These are phyloP conservation scores for Paecilomyces dactylethromorphus DNA, from an alignment of 2,329 filamentous ascomycete genomes.

Conservation along the genomic window DNA sequence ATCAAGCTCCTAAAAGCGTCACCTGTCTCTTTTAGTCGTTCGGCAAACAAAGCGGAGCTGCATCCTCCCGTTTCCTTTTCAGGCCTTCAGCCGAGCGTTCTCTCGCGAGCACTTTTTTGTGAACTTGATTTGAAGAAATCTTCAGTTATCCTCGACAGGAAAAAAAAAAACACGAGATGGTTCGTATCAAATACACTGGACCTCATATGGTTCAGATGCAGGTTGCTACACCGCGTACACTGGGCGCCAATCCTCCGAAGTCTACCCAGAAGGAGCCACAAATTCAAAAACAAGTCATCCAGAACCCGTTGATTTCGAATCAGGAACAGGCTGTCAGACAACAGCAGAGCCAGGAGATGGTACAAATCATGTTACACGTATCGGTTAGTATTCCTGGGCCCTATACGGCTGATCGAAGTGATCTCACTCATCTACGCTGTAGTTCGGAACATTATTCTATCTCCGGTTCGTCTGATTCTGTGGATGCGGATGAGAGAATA, in stretches of 20 bases:
- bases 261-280: constrained; percentile 10
- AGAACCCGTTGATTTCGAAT: constrained; percentile 1
- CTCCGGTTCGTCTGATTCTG: constrained; percentile 17
- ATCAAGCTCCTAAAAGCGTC: background rate
- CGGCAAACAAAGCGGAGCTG: background rate
- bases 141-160: background rate
- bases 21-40: background rate
- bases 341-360: constrained; percentile 41
- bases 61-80: background rate
- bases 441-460: constrained; percentile 31
- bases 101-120: background rate
- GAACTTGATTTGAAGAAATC: background rate
- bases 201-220: constrained; percentile 11
- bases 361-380: constrained; percentile 43
- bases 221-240: constrained; percentile 3
- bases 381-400: constrained; percentile 26
- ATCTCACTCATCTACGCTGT: constrained; percentile 1
- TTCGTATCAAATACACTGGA: constrained; percentile 17
- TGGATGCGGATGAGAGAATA: background rate
- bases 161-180: constrained; percentile 9
- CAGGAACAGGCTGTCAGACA: constrained; percentile 21
- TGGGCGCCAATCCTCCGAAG: constrained; percentile 4
- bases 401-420: constrained; percentile 1
- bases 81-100: too few species aligned
- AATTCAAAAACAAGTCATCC: constrained; percentile 5